phyloP scores from a whole-genome alignment of 1,284 basidiomycete species.

The Microbotryum scabiosae region DNA sequence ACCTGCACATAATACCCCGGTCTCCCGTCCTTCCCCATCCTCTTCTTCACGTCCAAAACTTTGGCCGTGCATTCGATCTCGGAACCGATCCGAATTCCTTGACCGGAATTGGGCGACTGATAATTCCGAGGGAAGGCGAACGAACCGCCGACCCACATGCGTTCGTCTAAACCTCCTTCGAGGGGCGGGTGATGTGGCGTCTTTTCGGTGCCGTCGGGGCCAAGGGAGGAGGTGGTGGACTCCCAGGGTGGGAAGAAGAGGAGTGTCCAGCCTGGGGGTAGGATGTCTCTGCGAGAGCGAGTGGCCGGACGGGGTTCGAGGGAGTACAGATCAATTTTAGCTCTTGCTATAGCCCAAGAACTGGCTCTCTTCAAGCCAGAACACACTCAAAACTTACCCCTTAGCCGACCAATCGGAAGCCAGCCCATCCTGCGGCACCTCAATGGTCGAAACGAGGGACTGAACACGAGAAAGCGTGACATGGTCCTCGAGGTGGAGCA shows the following conservation, averaged over 20 bases:
- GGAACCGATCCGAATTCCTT: background rate
- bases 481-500: too few relatives aligned
- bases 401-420: too few relatives aligned
- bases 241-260: background rate
- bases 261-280: background rate
- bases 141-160: conserved; percentile 9
- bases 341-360: too few relatives aligned
- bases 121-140: background rate
- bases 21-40: conserved; percentile 4
- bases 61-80: background rate
- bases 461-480: too few relatives aligned
- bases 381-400: too few relatives aligned
- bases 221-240: background rate
- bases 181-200: conserved; percentile 1
- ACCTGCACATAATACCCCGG: background rate
- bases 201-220: conserved; percentile 3
- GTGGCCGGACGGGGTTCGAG: too few relatives aligned
- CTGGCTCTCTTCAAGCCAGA: too few relatives aligned
- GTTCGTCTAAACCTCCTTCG: background rate
- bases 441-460: too few relatives aligned
- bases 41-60: background rate
- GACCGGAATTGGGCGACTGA: background rate
- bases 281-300: too few relatives aligned
- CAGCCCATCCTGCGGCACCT: too few relatives aligned
- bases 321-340: too few relatives aligned